Conservation (phyloP, 768 basidiomycete genomes). For the Amanita jacksonii region DNA sequence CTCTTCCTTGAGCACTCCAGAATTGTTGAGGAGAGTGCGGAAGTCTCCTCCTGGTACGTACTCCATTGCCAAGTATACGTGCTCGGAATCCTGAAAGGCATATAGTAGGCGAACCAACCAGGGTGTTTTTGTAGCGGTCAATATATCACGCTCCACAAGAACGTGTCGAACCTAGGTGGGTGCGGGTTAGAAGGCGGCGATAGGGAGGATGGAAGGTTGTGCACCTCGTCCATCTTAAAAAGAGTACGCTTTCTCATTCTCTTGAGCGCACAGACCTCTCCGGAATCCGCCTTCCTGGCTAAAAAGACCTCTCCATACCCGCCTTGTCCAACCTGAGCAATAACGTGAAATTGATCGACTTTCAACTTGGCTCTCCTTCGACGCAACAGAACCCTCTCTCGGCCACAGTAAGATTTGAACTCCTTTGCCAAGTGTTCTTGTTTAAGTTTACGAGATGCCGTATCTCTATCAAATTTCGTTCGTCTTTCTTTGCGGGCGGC, state of each 20-base stretch:
- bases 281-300: constrained; percentile 90
- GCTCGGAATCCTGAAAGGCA: constrained; percentile 88
- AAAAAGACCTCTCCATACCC: constrained; percentile 98
- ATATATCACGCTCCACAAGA: constrained; percentile 92
- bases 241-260: constrained; percentile 94
- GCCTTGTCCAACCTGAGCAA: constrained; percentile 97
- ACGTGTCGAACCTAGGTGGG: constrained; percentile 84
- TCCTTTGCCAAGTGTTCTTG: constrained; percentile 59
- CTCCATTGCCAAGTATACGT: constrained; percentile 98
- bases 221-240: constrained; percentile 96
- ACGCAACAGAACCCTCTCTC: constrained; percentile 88
- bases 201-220: not conserved
- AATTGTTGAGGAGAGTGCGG: constrained; percentile 94
- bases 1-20: constrained; percentile 94
- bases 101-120: constrained; percentile 95
- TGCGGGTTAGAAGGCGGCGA: not conserved
- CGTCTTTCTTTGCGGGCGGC: constrained; percentile 80
- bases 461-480: constrained; percentile 75
- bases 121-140: constrained; percentile 94
- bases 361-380: constrained; percentile 87
- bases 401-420: constrained; percentile 86
- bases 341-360: constrained; percentile 95
- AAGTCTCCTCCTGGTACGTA: constrained; percentile 99
- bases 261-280: constrained; percentile 95
- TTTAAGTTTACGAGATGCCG: constrained; percentile 52